Evolutionary conservation across 2,329 filamentous ascomycete species (phyloP).

Genomic region (Fusarium ambrosium): DNA sequence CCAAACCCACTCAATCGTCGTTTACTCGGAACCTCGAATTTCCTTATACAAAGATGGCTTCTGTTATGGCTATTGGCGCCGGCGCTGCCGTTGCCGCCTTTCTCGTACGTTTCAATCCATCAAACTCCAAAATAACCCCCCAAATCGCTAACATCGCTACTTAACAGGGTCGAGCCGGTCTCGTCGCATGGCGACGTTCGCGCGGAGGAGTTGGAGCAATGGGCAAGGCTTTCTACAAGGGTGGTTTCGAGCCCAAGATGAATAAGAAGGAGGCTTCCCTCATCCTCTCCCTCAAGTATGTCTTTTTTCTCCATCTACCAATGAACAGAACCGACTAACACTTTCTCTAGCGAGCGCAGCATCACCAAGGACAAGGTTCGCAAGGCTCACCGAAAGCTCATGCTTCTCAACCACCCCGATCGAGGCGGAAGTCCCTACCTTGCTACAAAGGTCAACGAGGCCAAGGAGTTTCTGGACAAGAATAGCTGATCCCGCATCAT

Average conservation of each 20-base stretch:
- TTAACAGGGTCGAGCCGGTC: slow-evolving; percentile 86
- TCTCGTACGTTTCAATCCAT: slow-evolving; percentile 54
- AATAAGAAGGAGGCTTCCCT: slow-evolving; percentile 90
- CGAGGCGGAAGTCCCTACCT: slow-evolving; percentile 96
- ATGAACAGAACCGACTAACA: slow-evolving; percentile 15
- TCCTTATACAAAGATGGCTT: slow-evolving; percentile 52
- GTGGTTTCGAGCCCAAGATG: slow-evolving; percentile 98
- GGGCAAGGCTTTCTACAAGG: slow-evolving; percentile 96
- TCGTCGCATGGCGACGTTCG: slow-evolving; percentile 88
- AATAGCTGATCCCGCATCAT: slow-evolving; percentile 37
- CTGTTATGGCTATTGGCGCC: slow-evolving; percentile 61
- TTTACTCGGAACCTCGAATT: slow-evolving; percentile 3
- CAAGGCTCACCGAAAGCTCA: slow-evolving; percentile 94
- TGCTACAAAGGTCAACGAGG: slow-evolving; percentile 98
- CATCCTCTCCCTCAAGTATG: slow-evolving; percentile 90
- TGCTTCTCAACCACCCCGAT: slow-evolving; percentile 98
- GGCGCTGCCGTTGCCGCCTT: slow-evolving; percentile 67
- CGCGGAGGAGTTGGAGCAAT: slow-evolving; percentile 82
- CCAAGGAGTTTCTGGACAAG: slow-evolving; percentile 96
- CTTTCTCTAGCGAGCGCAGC: slow-evolving; percentile 77
- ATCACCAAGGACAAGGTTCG: slow-evolving; percentile 93
- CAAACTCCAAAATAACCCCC: not conserved
- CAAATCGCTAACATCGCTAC: slow-evolving; percentile 11
- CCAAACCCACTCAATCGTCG: slow-evolving; percentile 1
- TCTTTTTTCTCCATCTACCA: not conserved